Evolutionary conservation across 2,329 filamentous ascomycete species (phyloP).

Genomic region (Cladosporium colombiae): DNA sequence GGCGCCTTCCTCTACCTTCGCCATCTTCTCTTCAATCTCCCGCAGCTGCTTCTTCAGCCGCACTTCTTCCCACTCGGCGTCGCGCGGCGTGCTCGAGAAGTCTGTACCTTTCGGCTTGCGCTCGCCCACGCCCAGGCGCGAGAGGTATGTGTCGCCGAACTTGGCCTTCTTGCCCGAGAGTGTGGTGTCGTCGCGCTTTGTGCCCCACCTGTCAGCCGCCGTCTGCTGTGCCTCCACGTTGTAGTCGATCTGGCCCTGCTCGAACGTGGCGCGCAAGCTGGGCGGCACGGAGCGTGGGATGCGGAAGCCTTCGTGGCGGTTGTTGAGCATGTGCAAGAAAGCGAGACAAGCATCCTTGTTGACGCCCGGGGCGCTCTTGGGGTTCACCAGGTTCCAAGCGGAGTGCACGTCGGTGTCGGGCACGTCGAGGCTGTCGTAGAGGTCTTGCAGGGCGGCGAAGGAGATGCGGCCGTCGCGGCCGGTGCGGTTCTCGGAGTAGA

Average conservation of each 20-base stretch:
- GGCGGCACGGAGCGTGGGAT: slow-evolving; percentile 90
- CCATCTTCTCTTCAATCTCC: slow-evolving; percentile 85
- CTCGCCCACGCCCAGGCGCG: slow-evolving; percentile 74
- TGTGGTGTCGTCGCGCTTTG: slow-evolving; percentile 76
- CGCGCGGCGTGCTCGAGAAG: slow-evolving; percentile 80
- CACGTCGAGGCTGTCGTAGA: slow-evolving; percentile 79
- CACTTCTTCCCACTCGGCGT: slow-evolving; percentile 96
- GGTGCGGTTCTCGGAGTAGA: slow-evolving; percentile 90
- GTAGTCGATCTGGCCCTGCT: slow-evolving; percentile 96
- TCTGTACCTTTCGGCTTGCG: slow-evolving; percentile 85
- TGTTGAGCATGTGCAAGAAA: slow-evolving; percentile 95
- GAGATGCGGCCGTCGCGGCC: slow-evolving; percentile 68
- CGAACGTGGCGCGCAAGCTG: slow-evolving; percentile 86
- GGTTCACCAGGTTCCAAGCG: slow-evolving; percentile 97
- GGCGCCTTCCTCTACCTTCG: slow-evolving; percentile 73
- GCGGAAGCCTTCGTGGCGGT: slow-evolving; percentile 90
- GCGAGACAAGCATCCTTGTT: slow-evolving; percentile 93
- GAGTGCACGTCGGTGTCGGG: slow-evolving; percentile 79
- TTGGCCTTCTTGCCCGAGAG: slow-evolving; percentile 88
- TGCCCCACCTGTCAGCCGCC: slow-evolving; percentile 74
- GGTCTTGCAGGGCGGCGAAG: slow-evolving; percentile 76
- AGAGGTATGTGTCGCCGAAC: slow-evolving; percentile 96
- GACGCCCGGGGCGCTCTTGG: slow-evolving; percentile 76
- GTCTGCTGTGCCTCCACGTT: slow-evolving; percentile 68
- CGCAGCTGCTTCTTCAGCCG: slow-evolving; percentile 87